phyloP scores from a whole-genome alignment of 129 eudicot genomes.

The Helianthus tuberosus region DNA sequence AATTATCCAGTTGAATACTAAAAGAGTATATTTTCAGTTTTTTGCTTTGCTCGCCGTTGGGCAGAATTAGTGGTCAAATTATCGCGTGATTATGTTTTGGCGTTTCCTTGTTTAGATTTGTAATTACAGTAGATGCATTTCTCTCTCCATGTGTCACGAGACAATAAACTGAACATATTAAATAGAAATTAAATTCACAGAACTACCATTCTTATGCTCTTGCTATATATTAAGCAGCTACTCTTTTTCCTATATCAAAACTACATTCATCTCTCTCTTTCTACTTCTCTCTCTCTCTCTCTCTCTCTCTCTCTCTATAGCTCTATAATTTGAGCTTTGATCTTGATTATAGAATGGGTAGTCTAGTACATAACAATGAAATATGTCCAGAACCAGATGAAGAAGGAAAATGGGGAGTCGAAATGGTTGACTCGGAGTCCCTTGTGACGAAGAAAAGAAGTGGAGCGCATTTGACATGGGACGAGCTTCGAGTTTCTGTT shows the following conservation, averaged over 20 bases:
- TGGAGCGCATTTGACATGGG: constrained; percentile 77
- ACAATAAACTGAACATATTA: not conserved
- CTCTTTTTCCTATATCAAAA: not conserved
- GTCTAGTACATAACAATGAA: constrained; percentile 29
- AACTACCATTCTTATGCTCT: not conserved
- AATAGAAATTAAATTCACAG: not conserved
- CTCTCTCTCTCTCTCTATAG: not conserved
- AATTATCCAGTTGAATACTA: too few relatives aligned
- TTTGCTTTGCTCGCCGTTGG: too few relatives aligned
- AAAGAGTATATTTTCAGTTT: too few relatives aligned
- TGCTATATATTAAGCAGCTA: not conserved
- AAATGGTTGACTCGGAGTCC: constrained; percentile 18
- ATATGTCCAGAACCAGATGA: constrained; percentile 31
- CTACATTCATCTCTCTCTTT: not conserved
- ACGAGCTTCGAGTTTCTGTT: constrained; percentile 57
- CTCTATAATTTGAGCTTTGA: not conserved
- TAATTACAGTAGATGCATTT: not conserved
- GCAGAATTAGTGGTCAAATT: not conserved
- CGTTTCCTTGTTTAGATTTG: not conserved
- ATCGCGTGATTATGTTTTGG: not conserved
- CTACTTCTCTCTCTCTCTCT: not conserved
- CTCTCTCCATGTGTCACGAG: not conserved
- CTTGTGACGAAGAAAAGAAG: not conserved
- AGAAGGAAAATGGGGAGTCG: constrained; percentile 24
- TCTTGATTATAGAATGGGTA: constrained; percentile 30